Percentiles rank a stretch among this genome's conserved stretches.
Evolutionary conservation across 1,284 basidiomycete species (phyloP).

Genomic region (Cutaneotrichosporon dermatis): DNA sequence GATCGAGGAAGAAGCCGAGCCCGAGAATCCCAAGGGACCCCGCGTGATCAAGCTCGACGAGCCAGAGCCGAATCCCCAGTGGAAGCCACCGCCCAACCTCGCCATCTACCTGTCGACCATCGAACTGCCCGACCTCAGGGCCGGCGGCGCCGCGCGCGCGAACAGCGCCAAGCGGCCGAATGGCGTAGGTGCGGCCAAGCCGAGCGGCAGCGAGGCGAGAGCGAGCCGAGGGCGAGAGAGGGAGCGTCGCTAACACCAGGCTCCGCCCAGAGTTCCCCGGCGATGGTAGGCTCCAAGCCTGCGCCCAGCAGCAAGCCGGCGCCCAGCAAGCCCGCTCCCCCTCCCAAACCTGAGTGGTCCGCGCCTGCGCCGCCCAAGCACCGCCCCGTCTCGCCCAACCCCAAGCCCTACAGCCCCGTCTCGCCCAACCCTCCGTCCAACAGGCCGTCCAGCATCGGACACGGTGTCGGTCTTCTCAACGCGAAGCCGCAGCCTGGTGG

Average conservation of each 20-base stretch:
- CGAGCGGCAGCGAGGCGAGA: background rate
- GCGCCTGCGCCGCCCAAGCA: background rate
- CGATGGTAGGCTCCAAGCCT: background rate
- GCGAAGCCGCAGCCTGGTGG: background rate
- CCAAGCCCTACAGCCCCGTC: background rate
- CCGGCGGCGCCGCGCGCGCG: slow-evolving; percentile 2
- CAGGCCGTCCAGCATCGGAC: background rate
- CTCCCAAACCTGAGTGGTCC: too few species aligned
- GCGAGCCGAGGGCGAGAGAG: too few species aligned
- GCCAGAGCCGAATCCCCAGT: slow-evolving; percentile 14
- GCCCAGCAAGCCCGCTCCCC: too few species aligned
- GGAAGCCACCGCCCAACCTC: slow-evolving; percentile 38
- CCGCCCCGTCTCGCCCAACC: background rate
- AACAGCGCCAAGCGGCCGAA: background rate
- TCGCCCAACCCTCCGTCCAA: background rate
- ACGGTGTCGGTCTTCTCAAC: too few species aligned
- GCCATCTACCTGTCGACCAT: slow-evolving; percentile 46
- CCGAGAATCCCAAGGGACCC: slow-evolving; percentile 17
- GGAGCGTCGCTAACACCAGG: too few species aligned
- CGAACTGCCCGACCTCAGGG: slow-evolving; percentile 44
- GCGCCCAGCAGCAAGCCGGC: background rate
- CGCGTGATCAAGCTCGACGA: slow-evolving; percentile 46
- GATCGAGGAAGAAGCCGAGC: slow-evolving; percentile 32
- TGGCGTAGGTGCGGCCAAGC: background rate
- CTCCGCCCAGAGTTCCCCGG: too few species aligned